Evolutionary conservation across 1,284 basidiomycete genomes (phyloP), one percentile per base, ranked within the genome.

Genomic region (Marasmius sp.): DNA sequence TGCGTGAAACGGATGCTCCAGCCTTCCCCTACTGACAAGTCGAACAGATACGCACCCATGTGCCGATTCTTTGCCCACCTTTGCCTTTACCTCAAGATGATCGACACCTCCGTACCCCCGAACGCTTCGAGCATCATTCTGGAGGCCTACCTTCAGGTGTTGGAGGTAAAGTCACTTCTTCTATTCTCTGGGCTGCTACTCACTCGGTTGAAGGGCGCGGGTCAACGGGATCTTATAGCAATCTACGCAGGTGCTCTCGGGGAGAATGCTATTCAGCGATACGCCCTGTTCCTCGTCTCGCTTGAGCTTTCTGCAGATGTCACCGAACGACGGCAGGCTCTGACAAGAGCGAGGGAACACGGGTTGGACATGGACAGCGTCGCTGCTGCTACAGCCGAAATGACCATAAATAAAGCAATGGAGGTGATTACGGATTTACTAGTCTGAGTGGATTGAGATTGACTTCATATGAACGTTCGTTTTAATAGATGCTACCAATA

Each of bases 31-130:
- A 59, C 33, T 69, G 38, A 63, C 39, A 39, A 53, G 11, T 2
- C 37, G 49, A 12, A 4, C 48, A 92, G 89, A 64, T 90, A 89
- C 68, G 79, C 85, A 0, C 80, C 82, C 0, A 82, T 91, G 79
- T 86, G 83, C 49, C 92, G 96, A 27, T 99, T 99, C 81, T 98
- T 97, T 71, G 89, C 95, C 0, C 97, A 99, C 70, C 79, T 98
- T n/a, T 94, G 94, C 65, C 86, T 99, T 18, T 95, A 92, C 74
- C 81, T 98, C 1, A 89, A 92, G 60, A 85, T 95, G 74, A 89
- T 98, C 49, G 88, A 92, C 61, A 79, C 91, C 53, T 74, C 85
- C 0, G 85, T 92, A 0, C 89, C 93, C 0, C 87, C 91, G 1
- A 73, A 87, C 11, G 86, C 92, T 0, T 89, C 87, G 0, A 94